Base-by-base conservation (phyloP, 2,329 filamentous ascomycete genomes). In the Neofusicoccum kwambonambiense region DNA sequence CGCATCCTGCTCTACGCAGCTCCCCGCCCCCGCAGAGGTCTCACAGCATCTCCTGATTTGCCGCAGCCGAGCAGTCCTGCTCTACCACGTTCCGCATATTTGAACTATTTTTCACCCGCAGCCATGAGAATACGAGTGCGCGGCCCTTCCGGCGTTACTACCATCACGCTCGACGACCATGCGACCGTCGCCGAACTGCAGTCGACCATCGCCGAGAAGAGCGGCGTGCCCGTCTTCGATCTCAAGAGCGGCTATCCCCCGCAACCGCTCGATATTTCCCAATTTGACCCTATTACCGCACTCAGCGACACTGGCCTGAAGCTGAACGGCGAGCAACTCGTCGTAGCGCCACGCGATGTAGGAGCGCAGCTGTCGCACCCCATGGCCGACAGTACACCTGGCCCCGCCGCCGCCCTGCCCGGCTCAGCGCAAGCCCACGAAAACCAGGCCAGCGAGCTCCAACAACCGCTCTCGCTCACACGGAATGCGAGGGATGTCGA, bases 171-270 rank as follows among this genome's bases (percentile, higher is more conserved):
- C 34, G 81, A 87, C 41, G 88, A 92, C 63, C 80, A 85, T 67
- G 89, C 91, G 61, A 90, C 87, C 3, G 83, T 92, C 51, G 79
- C 79, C 54, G 82, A 88, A 62, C 81, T 93, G 1, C 80, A 89
- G 52, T 74, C 82, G 3, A 81, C 85, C 57, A 87, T 93, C 71
- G 83, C 82, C 60, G 79, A 85, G 57, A 86, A 87, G 71, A 91
- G 90, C 1, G 85, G 85, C 4, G 82, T 94, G 15, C 72, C 82
- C 6, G 81, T 82, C 13, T 93, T 94, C 72, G 86, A 90, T 49
- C 81, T 96, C 67, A 97, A 95, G 81, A 92, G 90, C 78, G 92
- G 92, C 41, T 96, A 90, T 71, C 94, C 94, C 0, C 89, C 91
- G 27, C 87, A 89, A 72, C 81, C 87, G 0, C 83, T 98, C 15